Conservation (phyloP, 345 rosid genomes). For the Combretum micranthum region DNA sequence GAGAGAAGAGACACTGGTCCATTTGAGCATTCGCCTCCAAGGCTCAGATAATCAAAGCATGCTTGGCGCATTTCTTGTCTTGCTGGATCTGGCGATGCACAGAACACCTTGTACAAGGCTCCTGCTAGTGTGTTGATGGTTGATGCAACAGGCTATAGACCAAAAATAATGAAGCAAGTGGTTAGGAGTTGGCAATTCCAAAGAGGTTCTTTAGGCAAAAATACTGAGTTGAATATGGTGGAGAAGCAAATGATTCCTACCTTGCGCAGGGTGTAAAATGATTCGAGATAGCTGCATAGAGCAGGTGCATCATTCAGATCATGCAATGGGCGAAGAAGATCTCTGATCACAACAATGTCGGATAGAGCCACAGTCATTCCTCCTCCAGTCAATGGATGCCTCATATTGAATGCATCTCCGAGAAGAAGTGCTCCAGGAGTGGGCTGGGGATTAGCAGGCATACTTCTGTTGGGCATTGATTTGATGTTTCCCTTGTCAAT, state of each 20-base stretch:
- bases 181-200: background rate
- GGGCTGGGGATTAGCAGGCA: conserved; percentile 41
- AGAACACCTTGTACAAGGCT: conserved; percentile 29
- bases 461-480: conserved; percentile 41
- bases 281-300: conserved; percentile 31
- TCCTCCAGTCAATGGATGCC: conserved; percentile 52
- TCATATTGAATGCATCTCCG: conserved; percentile 52
- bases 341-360: conserved; percentile 34
- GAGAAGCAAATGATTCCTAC: conserved; percentile 8
- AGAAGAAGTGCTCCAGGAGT: conserved; percentile 46
- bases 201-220: background rate
- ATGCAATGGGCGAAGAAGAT: conserved; percentile 36
- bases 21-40: conserved; percentile 23
- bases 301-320: conserved; percentile 32
- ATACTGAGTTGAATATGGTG: too few relatives aligned
- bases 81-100: conserved; percentile 22
- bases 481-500: conserved; percentile 37
- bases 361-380: conserved; percentile 61
- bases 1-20: conserved; percentile 28
- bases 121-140: conserved; percentile 28
- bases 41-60: conserved; percentile 31
- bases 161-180: background rate
- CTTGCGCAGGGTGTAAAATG: conserved; percentile 44
- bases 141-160: conserved; percentile 24
- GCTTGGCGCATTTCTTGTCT: conserved; percentile 30